Base-by-base conservation (phyloP, 805 yeast species). In the Kregervanrija fluxuum region DNA sequence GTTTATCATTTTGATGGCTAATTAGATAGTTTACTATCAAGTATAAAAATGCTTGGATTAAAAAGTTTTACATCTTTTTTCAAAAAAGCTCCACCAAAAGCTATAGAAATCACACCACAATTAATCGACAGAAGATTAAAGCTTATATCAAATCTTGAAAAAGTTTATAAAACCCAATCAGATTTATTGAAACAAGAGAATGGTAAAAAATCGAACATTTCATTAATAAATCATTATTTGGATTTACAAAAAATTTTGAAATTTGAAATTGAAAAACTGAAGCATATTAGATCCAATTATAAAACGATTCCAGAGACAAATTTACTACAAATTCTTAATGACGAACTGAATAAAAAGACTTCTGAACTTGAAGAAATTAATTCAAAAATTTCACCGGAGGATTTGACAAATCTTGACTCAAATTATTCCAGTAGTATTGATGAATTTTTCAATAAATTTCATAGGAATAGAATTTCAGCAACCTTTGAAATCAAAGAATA, bases 401-500 rank as follows among this genome's bases (percentile, higher is more conserved):
- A 60, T 41, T 38, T 56, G 8, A 17, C 16, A 14, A 49, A 54
- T 49, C 45, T 60, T 10, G 50, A 53, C 33, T 16, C 41, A 5
- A 39, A 54, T 43, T 60, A 60, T 33, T 43, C 52, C 3, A 22
- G 35, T 9, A 10, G 37, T 5, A 51, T 60, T 11, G 58, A 60
- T 39, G 5, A 15, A 3, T 60, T 60, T 37, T 45, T 60, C n/a
- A 45, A 46, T 6, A 42, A 47, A 6, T 60, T 54, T 42, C 65
- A 60, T 45, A 45, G 34, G 13, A 47, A 50, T 14, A 45, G 65
- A 36, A 54, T 60, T 13, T 47, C 53, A 15, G 50, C 57, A 2
- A 57, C 64, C 0, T 60, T 46, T 43, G 50, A 53, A 30, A 38
- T 60, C 11, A 51, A 55, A 37, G 53, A 56, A 32, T 60, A 54